These are phyloP conservation scores for Chytridiales sp. DNA, from an alignment of 371 early-diverging fungal species.

Conservation along the genomic window DNA sequence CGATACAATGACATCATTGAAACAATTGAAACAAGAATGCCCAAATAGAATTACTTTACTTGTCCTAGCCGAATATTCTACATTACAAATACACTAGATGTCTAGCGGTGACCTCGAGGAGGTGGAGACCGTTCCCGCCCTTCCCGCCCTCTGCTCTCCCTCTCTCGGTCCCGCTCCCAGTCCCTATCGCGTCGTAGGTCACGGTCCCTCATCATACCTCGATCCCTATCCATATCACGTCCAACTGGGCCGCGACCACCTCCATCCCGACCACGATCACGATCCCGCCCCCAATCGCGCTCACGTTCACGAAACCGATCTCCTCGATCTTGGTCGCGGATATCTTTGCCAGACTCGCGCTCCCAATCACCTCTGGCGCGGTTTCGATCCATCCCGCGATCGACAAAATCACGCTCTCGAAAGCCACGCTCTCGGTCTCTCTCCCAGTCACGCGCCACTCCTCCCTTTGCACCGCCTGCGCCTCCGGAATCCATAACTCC, in stretches of 20 bases:
- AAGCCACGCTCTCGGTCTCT: not conserved
- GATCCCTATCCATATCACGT: not conserved
- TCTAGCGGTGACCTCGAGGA: not conserved
- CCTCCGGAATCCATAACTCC: too few relatives aligned
- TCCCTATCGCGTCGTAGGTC: not conserved
- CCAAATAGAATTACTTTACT: not conserved
- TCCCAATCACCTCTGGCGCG: too few relatives aligned
- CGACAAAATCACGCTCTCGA: too few relatives aligned
- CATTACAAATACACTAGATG: not conserved
- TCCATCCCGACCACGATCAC: not conserved
- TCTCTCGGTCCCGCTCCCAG: not conserved
- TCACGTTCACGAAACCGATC: not conserved
- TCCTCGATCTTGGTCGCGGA: not conserved
- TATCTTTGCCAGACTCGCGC: too few relatives aligned
- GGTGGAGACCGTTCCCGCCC: too few relatives aligned
- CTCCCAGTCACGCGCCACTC: not conserved
- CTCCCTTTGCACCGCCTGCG: not conserved
- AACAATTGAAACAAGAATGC: too few relatives aligned
- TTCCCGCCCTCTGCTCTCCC: not conserved
- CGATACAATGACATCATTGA: not conserved
- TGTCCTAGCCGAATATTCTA: not conserved
- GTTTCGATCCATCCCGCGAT: too few relatives aligned
- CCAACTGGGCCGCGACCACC: too few relatives aligned
- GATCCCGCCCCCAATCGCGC: not conserved
- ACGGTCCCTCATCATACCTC: not conserved